Base-by-base conservation (phyloP, 2,329 filamentous ascomycete species). In the Trichoderma cornu-damae region DNA sequence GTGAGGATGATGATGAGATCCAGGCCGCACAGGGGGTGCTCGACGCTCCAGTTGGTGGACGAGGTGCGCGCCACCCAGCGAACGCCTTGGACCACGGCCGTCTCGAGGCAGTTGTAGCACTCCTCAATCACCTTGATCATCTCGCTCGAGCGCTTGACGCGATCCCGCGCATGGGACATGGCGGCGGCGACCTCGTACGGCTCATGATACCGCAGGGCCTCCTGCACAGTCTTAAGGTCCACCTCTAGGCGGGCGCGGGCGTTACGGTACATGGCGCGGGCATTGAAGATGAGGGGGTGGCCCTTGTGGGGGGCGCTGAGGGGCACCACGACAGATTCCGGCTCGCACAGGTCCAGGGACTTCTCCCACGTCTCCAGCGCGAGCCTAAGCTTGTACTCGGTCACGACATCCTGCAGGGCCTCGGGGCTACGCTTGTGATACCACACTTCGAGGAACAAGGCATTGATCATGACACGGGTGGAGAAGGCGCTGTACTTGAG, bases 51-150 rank as follows among this genome's bases (percentile, higher is more conserved):
- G 75, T 97, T 97, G 46, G 94, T 96, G 20, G 94, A 91, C 46
- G 92, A 96, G 20, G 93, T 96, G 65, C 92, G 88, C n/a, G 93
- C 93, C 61, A 97, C 92, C 93, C 94, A 97, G 66, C 93, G 90
- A 64, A 97, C 91, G 63, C 93, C 94, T 73, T 96, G 92, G 61
- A 91, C 78, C 44, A 95, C 93, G 57, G 93, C 93, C 48, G 94
- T 96, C 73, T 97, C 93, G 68, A 99, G 92, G 77, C 92, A 97
- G 73, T 95, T 90, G 74, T 94, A 97, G 76, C 94, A 97, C 73
- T 95, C 90, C 69, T 97, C 88, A 61, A 99, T 96, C 66, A 97
- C 92, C 76, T 96, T 96, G 79, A 96, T 89, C 93, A 97, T 97
- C 73, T 97, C 93, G 67, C 88, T 86, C 18, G 91, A 96, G 64